Percentiles rank a stretch among this genome's conserved stretches.
Conservation (phyloP, 768 basidiomycete genomes). For the Coprinopsis strossmayeri region DNA sequence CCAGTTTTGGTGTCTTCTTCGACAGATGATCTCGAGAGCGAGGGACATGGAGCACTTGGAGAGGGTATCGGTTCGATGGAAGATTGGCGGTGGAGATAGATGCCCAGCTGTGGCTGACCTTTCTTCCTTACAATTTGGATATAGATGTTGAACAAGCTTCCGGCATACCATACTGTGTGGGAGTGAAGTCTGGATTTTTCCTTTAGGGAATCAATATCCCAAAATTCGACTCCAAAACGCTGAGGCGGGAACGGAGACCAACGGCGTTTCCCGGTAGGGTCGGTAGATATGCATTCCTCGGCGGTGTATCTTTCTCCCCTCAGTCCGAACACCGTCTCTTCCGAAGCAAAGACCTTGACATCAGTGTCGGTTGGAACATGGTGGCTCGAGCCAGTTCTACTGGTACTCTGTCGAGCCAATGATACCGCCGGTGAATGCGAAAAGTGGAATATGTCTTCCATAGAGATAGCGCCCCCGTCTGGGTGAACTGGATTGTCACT, state of each 20-base stretch:
- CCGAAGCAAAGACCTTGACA: conserved; percentile 23
- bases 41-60: conserved; percentile 45
- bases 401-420: conserved; percentile 15
- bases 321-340: conserved; percentile 62
- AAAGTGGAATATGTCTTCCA: conserved; percentile 64
- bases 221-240: conserved; percentile 87
- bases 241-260: conserved; percentile 77
- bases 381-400: not conserved
- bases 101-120: conserved; percentile 64
- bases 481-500: conserved; percentile 33
- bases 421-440: conserved; percentile 24
- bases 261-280: conserved; percentile 36
- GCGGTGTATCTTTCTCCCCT: conserved; percentile 37
- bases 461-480: conserved; percentile 34
- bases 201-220: conserved; percentile 73
- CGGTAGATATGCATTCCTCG: conserved; percentile 33
- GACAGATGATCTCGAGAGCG: conserved; percentile 5
- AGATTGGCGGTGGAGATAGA: conserved; percentile 85
- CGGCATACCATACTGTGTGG: conserved; percentile 85
- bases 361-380: conserved; percentile 4
- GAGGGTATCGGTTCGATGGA: conserved; percentile 74
- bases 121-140: conserved; percentile 87
- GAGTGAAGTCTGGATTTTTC: conserved; percentile 84
- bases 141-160: conserved; percentile 83
- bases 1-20: not conserved